These are phyloP conservation scores for Choanephora cucurbitarum DNA, from an alignment of 371 early-diverging fungal species.

Conservation along the genomic window DNA sequence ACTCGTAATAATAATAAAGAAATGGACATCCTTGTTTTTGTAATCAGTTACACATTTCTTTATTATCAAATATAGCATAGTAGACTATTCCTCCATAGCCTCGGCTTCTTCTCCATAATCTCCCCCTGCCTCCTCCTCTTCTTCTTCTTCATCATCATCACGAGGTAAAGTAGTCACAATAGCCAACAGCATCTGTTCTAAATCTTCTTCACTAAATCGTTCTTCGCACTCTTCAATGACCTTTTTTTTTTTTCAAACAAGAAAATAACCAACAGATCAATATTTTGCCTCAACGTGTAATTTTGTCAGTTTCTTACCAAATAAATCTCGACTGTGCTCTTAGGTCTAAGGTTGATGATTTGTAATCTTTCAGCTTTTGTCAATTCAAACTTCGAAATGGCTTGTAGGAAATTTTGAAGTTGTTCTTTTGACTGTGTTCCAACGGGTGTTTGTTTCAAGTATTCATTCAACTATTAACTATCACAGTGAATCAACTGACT, in stretches of 20 bases:
- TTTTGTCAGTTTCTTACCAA: constrained; percentile 39
- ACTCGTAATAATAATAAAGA: too few relatives aligned
- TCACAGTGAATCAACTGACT: neutral
- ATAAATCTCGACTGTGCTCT: constrained; percentile 60
- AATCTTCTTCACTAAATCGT: constrained; percentile 51
- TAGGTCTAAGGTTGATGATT: constrained; percentile 62
- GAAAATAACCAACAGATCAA: neutral
- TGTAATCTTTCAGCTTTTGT: constrained; percentile 67
- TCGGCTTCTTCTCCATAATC: constrained; percentile 27
- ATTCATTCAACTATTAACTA: constrained; percentile 40
- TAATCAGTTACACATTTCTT: too few relatives aligned
- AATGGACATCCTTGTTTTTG: too few relatives aligned
- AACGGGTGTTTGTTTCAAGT: constrained; percentile 50
- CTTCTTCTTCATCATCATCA: constrained; percentile 50
- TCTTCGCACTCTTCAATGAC: constrained; percentile 70
- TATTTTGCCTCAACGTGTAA: neutral
- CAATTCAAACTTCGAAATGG: constrained; percentile 41
- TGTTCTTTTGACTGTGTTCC: constrained; percentile 54
- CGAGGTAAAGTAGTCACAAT: constrained; percentile 43
- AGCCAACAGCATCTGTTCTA: constrained; percentile 46
- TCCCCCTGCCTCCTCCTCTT: constrained; percentile 35
- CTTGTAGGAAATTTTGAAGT: constrained; percentile 36
- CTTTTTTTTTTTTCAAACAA: constrained; percentile 21
- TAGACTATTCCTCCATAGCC: constrained; percentile 13
- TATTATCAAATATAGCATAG: neutral